Percentiles rank a stretch among this genome's conserved stretches.
Evolutionary conservation across 192 early-diverging fungal genomes (phyloP).

Genomic region (Podochytrium sp.): DNA sequence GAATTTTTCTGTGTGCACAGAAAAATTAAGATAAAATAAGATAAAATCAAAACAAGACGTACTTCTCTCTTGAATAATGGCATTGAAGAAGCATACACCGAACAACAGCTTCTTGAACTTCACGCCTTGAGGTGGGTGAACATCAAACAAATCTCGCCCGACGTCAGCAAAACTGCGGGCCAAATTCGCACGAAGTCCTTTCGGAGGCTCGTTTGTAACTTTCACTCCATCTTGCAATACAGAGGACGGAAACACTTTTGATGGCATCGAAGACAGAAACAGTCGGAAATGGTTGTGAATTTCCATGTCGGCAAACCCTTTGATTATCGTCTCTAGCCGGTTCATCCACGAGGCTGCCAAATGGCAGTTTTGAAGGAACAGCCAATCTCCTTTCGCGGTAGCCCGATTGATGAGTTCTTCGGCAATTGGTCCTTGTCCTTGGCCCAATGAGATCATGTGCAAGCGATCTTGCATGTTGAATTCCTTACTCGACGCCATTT

Average conservation of each 20-base stretch:
- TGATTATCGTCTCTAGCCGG: slow-evolving; percentile 56
- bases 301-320: slow-evolving; percentile 56
- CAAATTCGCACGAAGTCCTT: slow-evolving; percentile 62
- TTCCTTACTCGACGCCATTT: slow-evolving; percentile 59
- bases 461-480: slow-evolving; percentile 61
- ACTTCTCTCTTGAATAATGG: slow-evolving; percentile 65
- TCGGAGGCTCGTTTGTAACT: slow-evolving; percentile 64
- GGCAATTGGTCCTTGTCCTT: slow-evolving; percentile 66
- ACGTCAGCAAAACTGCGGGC: slow-evolving; percentile 65
- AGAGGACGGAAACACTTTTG: slow-evolving; percentile 61
- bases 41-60: slow-evolving; percentile 12
- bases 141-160: slow-evolving; percentile 57
- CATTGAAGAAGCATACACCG: slow-evolving; percentile 70
- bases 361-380: slow-evolving; percentile 70
- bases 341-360: slow-evolving; percentile 68
- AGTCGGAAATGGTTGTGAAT: slow-evolving; percentile 59
- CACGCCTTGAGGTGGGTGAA: slow-evolving; percentile 58
- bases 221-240: slow-evolving; percentile 67
- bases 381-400: slow-evolving; percentile 56
- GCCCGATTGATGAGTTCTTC: slow-evolving; percentile 59
- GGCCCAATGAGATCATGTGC: slow-evolving; percentile 68
- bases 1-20: slow-evolving; percentile 43
- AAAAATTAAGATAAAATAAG: not conserved
- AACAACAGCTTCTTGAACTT: slow-evolving; percentile 63
- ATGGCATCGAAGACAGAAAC: slow-evolving; percentile 69